A percentile compares a stretch with the other conserved stretches of the same genome.
These are phyloP conservation scores for Fragilaria crotonensis DNA, from an alignment of 108 stramenopile genomes.

Conservation along the genomic window DNA sequence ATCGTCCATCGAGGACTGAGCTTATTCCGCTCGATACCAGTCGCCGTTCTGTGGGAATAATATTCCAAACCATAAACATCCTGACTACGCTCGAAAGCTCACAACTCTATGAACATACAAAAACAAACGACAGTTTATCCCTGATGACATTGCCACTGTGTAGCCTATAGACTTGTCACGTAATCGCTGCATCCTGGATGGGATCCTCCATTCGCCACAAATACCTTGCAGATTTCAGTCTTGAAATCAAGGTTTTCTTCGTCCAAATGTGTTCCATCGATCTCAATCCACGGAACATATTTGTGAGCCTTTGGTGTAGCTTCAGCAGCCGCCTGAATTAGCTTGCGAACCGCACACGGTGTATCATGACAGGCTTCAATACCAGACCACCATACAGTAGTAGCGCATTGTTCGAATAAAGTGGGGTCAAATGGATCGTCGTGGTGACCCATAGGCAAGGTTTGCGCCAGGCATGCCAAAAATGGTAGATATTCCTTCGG, in stretches of 20 bases:
- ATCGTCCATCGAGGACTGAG: too few relatives aligned
- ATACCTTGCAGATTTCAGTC: constrained; percentile 18
- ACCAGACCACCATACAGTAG: not conserved
- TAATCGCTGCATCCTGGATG: constrained; percentile 18
- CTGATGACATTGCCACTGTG: too few relatives aligned
- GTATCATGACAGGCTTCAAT: constrained; percentile 23
- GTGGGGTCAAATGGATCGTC: constrained; percentile 21
- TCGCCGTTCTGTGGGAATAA: too few relatives aligned
- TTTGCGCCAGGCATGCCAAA: constrained; percentile 19
- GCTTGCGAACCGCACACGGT: constrained; percentile 9
- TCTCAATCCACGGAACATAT: constrained; percentile 34
- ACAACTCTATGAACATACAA: too few relatives aligned
- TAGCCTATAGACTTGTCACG: too few relatives aligned
- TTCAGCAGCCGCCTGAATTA: constrained; percentile 15
- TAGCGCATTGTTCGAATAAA: constrained; percentile 19
- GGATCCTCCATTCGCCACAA: constrained; percentile 20
- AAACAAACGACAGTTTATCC: too few relatives aligned
- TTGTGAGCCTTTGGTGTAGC: constrained; percentile 24
- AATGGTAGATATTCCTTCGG: constrained; percentile 14
- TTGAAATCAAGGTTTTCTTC: constrained; percentile 19
- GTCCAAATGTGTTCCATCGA: constrained; percentile 20
- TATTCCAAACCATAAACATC: too few relatives aligned
- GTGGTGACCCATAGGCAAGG: constrained; percentile 32
- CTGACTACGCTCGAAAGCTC: too few relatives aligned
- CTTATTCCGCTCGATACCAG: too few relatives aligned